These are phyloP conservation scores for Casuarina equisetifolia DNA, from an alignment of 306 rosid genomes.

Conservation along the genomic window DNA sequence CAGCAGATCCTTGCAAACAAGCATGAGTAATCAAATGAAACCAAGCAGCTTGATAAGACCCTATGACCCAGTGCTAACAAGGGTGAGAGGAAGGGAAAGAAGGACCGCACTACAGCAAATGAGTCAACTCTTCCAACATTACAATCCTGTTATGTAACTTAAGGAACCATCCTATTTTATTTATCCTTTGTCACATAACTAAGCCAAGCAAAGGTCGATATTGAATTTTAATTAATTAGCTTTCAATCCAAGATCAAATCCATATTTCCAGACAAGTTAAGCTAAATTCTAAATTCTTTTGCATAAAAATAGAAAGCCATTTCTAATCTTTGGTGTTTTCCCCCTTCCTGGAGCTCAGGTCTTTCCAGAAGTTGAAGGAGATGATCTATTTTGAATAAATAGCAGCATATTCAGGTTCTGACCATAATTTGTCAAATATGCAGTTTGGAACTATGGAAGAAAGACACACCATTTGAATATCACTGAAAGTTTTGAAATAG, in stretches of 20 bases:
- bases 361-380: neutral
- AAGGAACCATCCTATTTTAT: neutral
- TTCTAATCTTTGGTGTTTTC: neutral
- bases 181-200: neutral
- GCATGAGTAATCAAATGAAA: too few species aligned
- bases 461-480: constrained; percentile 5
- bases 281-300: too few species aligned
- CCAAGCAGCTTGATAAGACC: too few species aligned
- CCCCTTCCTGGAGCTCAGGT: neutral
- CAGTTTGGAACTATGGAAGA: neutral
- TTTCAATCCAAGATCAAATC: too few species aligned
- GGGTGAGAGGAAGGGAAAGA: too few species aligned
- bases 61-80: too few species aligned
- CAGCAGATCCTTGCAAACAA: too few species aligned
- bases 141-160: neutral
- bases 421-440: constrained; percentile 1
- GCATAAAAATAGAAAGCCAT: neutral
- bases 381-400: neutral
- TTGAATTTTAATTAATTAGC: too few species aligned
- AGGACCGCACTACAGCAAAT: too few species aligned
- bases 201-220: neutral
- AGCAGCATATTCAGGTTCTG: neutral
- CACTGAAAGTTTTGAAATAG: constrained; percentile 9
- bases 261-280: too few species aligned
- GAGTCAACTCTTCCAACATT: neutral